Evolutionary conservation across 2,329 filamentous ascomycete genomes (phyloP), one percentile per base, ranked within the genome.

Genomic region (Keithomyces neogunnii): DNA sequence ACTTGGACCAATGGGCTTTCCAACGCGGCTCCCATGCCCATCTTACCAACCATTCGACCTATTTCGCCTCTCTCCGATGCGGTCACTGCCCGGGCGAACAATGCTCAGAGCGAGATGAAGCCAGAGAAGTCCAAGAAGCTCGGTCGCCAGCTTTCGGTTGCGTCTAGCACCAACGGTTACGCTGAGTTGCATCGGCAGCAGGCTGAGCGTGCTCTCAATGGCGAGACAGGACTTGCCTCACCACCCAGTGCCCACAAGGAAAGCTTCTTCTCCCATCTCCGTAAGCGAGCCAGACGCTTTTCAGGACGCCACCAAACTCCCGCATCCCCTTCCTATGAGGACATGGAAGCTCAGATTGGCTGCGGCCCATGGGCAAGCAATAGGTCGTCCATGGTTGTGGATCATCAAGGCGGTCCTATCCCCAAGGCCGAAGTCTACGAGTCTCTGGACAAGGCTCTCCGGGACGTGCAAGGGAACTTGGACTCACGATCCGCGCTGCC

Each of bases 11-110:
- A 92, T 65, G 89, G 90, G 9, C 76, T 80, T 19, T 83, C 84
- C 8, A 89, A 86, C 56, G 85, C 81, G 55, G 89, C 90, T 47
- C 93, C 93, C 4, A 99, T 99, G 81, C 89, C 89, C 7, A 99
- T 99, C 56, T 75, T 99, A 47, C 93, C 93, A 10, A 96, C 91
- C 1, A 96, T 97, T 61, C 83, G 87, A 57, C 92, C 93, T 10
- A 91, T 97, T 48, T 97, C 93, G 38, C 93, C 93, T n/a, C 69
- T 97, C n/a, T 93, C 91, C 5, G 91, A 96, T 68, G 81, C 89
- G 48, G 89, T 96, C 45, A 96, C 85, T 51, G 93, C 91, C 31
- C 90, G 96, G 69, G 91, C 88, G 49, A 91, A 82, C 62, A 84
- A 81, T 52, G 78, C 82, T 48, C 73, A 81, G 60, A 73, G 69